Evolutionary conservation across 108 stramenopile species (phyloP).

Genomic region (Cyclotella baltica): DNA sequence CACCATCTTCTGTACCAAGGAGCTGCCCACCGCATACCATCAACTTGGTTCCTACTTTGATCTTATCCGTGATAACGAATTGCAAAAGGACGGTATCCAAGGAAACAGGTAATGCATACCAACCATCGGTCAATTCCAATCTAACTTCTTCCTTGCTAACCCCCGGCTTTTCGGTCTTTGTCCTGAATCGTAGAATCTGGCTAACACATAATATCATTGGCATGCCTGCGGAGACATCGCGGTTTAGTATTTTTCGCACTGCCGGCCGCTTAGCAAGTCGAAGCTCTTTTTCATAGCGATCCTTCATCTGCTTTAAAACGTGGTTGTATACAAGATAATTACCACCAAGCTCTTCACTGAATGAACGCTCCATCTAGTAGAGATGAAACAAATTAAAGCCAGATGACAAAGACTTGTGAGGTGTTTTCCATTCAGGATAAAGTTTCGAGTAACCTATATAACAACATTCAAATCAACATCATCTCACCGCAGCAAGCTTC

Average conservation of each 20-base stretch:
- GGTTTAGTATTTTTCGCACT: constrained; percentile 78
- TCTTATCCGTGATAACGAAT: constrained; percentile 53
- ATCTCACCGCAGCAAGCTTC: constrained; percentile 82
- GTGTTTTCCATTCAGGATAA: too few species aligned
- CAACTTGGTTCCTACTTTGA: constrained; percentile 80
- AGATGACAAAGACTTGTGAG: too few species aligned
- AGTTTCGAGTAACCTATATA: too few species aligned
- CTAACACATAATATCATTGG: constrained; percentile 73
- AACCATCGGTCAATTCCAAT: constrained; percentile 84
- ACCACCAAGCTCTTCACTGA: constrained; percentile 58
- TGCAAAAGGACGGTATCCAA: constrained; percentile 57
- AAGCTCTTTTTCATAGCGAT: constrained; percentile 77
- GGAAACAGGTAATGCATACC: constrained; percentile 76
- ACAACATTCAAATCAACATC: too few species aligned
- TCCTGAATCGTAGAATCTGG: constrained; percentile 52
- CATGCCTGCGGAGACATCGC: constrained; percentile 63
- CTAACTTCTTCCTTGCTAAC: constrained; percentile 24
- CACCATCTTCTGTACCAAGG: constrained; percentile 74
- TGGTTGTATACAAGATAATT: constrained; percentile 65
- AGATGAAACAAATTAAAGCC: too few species aligned
- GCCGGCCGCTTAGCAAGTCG: constrained; percentile 61
- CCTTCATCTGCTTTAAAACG: constrained; percentile 61
- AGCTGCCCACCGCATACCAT: constrained; percentile 69
- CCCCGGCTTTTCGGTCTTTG: constrained; percentile 8
- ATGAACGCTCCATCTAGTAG: constrained; percentile 81